Conservation (phyloP, 2,329 filamentous ascomycete genomes). For the Paraconiothyrium sp. region DNA sequence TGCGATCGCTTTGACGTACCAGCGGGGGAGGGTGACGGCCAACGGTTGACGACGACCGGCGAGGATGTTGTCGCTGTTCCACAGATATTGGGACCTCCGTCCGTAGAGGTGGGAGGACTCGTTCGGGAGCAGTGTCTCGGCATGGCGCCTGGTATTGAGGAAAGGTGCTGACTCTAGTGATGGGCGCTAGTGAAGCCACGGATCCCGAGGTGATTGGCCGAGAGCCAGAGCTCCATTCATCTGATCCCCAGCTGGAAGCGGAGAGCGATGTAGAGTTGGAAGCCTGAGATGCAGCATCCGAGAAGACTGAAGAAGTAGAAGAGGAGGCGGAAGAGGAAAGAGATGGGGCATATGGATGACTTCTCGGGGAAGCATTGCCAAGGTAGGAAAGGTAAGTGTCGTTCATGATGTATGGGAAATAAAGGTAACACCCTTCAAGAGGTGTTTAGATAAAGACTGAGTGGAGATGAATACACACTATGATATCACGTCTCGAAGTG, state of each 20-base stretch:
- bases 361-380: slow-evolving; percentile 46
- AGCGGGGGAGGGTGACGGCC: slow-evolving; percentile 76
- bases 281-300: slow-evolving; percentile 72
- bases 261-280: slow-evolving; percentile 71
- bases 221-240: slow-evolving; percentile 45
- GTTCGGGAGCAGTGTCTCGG: slow-evolving; percentile 41
- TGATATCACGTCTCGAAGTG: slow-evolving; percentile 48
- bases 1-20: slow-evolving; percentile 87
- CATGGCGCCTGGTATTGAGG: slow-evolving; percentile 51
- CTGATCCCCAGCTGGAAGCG: slow-evolving; percentile 61
- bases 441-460: slow-evolving; percentile 42
- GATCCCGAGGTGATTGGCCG: slow-evolving; percentile 32
- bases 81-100: slow-evolving; percentile 61
- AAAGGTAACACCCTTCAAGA: slow-evolving; percentile 30
- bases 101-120: slow-evolving; percentile 43
- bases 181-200: slow-evolving; percentile 40
- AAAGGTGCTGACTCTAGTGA: slow-evolving; percentile 47
- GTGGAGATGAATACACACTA: slow-evolving; percentile 39
- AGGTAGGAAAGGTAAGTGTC: slow-evolving; percentile 45
- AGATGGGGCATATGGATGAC: slow-evolving; percentile 72
- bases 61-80: slow-evolving; percentile 71
- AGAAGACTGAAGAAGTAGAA: slow-evolving; percentile 81
- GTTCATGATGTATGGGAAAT: slow-evolving; percentile 48
- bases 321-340: slow-evolving; percentile 79
- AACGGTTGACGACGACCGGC: slow-evolving; percentile 64